These are phyloP conservation scores for Cladosporium colombiae DNA, from an alignment of 2,329 filamentous ascomycete genomes.

Conservation along the genomic window DNA sequence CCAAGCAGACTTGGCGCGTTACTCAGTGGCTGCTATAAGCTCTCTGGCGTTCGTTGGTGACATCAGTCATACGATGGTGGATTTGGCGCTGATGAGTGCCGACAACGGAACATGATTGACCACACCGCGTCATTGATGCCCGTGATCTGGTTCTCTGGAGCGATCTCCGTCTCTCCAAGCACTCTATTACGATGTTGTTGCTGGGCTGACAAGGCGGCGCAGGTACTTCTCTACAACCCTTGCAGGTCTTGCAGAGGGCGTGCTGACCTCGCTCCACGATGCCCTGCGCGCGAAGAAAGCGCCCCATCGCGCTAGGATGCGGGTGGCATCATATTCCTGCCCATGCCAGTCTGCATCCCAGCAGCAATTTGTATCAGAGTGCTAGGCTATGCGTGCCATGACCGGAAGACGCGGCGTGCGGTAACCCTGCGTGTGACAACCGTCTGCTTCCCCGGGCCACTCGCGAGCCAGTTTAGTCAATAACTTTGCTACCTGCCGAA, in stretches of 20 bases:
- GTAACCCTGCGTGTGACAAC: neutral
- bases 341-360: slow-evolving; percentile 3
- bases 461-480: slow-evolving; percentile 6
- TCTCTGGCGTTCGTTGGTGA: slow-evolving; percentile 12
- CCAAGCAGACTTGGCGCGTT: neutral
- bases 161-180: slow-evolving; percentile 6
- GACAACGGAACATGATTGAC: slow-evolving; percentile 2
- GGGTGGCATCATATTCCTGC: slow-evolving; percentile 4
- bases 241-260: slow-evolving; percentile 3
- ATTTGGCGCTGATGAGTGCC: slow-evolving; percentile 4
- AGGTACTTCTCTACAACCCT: neutral
- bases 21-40: slow-evolving; percentile 10
- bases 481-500: slow-evolving; percentile 18
- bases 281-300: slow-evolving; percentile 1
- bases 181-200: neutral
- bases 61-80: slow-evolving; percentile 13
- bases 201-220: slow-evolving; percentile 14
- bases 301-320: slow-evolving; percentile 10
- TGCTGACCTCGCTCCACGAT: slow-evolving; percentile 9
- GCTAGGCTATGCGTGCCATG: neutral
- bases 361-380: slow-evolving; percentile 6
- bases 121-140: slow-evolving; percentile 16
- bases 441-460: slow-evolving; percentile 6
- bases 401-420: slow-evolving; percentile 14
- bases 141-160: neutral